Conservation (phyloP, 73 alveolate genomes). For the Tetrahymena thermophila region DNA sequence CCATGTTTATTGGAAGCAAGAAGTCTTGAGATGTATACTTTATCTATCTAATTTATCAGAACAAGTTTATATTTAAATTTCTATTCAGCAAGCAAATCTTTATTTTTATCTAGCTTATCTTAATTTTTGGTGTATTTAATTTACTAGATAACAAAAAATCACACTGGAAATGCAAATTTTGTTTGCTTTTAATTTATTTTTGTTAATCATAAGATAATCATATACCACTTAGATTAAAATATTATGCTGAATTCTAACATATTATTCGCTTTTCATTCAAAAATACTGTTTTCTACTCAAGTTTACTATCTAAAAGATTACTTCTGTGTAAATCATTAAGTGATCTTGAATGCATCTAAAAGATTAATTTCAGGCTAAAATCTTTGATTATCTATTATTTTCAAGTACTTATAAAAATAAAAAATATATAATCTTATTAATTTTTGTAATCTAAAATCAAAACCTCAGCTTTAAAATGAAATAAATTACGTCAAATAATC, state of each 20-base stretch:
- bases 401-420: neutral
- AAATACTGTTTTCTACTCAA: neutral
- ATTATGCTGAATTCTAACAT: neutral
- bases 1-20: neutral
- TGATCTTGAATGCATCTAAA: neutral
- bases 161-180: neutral
- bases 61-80: neutral
- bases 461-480: too few species aligned
- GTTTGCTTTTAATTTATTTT: too few species aligned
- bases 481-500: too few species aligned
- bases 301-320: neutral
- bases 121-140: neutral
- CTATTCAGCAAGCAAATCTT: neutral
- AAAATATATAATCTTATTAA: too few species aligned
- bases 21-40: neutral
- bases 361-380: neutral
- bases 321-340: too few species aligned
- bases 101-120: neutral
- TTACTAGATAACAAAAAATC: neutral
- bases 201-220: too few species aligned
- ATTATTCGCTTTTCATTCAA: neutral
- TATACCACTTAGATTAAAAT: neutral
- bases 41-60: too few species aligned
- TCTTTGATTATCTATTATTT: neutral
- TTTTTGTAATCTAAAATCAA: too few species aligned